phyloP scores from a whole-genome alignment of 164 flowering plant genomes.

The Nymphaea thermarum region DNA sequence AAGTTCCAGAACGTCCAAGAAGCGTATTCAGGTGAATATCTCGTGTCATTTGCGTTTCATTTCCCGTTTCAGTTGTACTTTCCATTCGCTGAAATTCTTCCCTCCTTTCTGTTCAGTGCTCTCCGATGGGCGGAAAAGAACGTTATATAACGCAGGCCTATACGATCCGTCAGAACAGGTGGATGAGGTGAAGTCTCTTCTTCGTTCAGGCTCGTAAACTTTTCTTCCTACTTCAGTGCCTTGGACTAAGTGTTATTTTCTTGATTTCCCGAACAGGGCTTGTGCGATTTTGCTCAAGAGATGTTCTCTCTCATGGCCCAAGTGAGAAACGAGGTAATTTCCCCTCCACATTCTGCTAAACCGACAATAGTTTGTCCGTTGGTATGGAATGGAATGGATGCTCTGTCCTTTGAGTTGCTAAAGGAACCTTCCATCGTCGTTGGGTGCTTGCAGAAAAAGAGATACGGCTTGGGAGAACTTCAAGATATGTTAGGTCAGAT shows the following conservation, averaged over 20 bases:
- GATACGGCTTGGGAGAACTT: too few species aligned
- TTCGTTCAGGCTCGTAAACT: not conserved
- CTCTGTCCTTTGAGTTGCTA: too few species aligned
- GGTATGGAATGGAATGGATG: too few species aligned
- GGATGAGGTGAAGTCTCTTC: constrained; percentile 26
- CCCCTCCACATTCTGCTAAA: not conserved
- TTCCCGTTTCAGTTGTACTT: too few species aligned
- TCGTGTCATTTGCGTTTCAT: too few species aligned
- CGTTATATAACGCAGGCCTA: constrained; percentile 59
- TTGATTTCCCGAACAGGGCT: constrained; percentile 22
- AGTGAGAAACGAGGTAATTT: constrained; percentile 30
- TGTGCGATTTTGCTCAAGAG: constrained; percentile 44
- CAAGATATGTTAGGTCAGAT: too few species aligned
- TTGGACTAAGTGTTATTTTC: not conserved
- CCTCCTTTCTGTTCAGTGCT: constrained; percentile 24
- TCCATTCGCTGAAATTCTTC: too few species aligned
- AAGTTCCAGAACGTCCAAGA: constrained; percentile 21
- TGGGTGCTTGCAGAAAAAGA: too few species aligned
- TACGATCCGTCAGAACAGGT: constrained; percentile 43
- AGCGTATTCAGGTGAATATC: not conserved
- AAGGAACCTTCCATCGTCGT: too few species aligned
- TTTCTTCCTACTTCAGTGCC: not conserved
- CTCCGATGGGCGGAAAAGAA: constrained; percentile 55
- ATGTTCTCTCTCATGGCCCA: constrained; percentile 39
- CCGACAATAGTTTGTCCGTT: too few species aligned